Base-by-base conservation (phyloP, 441 rosid genomes). In the Adansonia grandidieri region DNA sequence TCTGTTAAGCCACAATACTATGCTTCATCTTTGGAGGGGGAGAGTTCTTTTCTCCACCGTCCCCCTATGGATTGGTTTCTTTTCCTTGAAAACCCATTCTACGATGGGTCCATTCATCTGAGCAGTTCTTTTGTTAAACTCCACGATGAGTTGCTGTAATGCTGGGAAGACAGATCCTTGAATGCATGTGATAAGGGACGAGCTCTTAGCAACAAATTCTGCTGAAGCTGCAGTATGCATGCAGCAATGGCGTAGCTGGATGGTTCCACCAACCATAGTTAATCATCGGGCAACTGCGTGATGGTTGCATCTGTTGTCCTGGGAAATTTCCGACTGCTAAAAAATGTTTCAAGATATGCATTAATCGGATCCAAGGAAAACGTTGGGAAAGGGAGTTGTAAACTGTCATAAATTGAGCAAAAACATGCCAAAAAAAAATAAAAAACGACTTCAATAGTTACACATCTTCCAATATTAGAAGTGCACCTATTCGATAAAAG, bases 1-100 rank as follows among this genome's bases (percentile, higher is more conserved):
- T 86, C 89, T 94, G 99, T 80, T 96, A 94, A 68, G 97, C 99
- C 78, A 96, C 99, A 82, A 94, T 94, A n/a, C 94, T 91, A 87
- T 96, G 99, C 86, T 92, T 96, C 84, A 87, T 85, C 86, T 92
- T 94, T 63, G 90, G 83, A 78, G 92, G 54, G 37, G 83, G 82
- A 64, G 87, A 89, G 77, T 87, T 86, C 87, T 87, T 96, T 40
- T 96, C 98, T 47, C 88, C 40, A 37, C 40, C 40, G 40, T 37
- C 40, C 82, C 45, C 86, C 84, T 57, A 84, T 72, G 22, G 91
- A 78, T 79, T 86, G 96, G 78, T 88, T 93, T 84, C 97, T 37
- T 37, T 87, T 54, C 92, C 95, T 75, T 92, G 97, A 86, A 85
- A 96, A 11, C 92, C 88, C 37, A 82, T 82, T 78, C 98, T 90